Percentiles rank a stretch among this genome's conserved stretches.
phyloP scores from a whole-genome alignment of 345 rosid genomes.

The Theobroma cacao region DNA sequence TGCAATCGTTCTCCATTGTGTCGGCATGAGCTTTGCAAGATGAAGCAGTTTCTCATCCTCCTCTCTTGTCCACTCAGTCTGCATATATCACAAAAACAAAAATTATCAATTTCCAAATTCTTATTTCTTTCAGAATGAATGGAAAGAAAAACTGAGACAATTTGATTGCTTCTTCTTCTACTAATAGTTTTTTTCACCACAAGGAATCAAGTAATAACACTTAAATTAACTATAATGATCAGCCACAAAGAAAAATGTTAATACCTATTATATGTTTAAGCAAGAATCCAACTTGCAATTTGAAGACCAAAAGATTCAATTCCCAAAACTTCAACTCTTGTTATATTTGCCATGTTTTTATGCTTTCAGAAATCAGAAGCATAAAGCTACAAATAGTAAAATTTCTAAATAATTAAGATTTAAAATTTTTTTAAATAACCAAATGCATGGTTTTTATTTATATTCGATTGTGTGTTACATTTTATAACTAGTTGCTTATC shows the following conservation, averaged over 20 bases:
- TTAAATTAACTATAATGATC: background rate
- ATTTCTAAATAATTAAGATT: no score
- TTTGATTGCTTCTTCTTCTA: background rate
- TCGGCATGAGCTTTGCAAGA: conserved; percentile 98
- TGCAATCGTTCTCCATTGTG: conserved; percentile 99
- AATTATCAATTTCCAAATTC: conserved; percentile 10
- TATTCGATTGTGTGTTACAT: background rate
- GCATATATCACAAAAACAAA: conserved; percentile 16
- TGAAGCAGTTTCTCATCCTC: conserved; percentile 99
- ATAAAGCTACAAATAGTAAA: background rate
- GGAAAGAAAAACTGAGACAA: background rate
- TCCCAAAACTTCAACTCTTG: background rate
- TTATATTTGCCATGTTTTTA: background rate
- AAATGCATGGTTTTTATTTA: background rate
- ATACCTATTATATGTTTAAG: background rate
- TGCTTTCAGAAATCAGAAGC: background rate
- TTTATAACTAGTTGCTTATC: background rate
- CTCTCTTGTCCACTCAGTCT: conserved; percentile 99
- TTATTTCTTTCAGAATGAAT: background rate
- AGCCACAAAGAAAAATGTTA: background rate
- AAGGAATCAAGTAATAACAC: background rate
- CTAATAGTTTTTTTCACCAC: background rate
- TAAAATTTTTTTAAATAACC: background rate
- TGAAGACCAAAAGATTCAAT: background rate
- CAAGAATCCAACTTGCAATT: background rate